Percentiles rank a stretch among this genome's conserved stretches.
Conservation (phyloP, 768 basidiomycete genomes). For the Naganishia vishniacii region DNA sequence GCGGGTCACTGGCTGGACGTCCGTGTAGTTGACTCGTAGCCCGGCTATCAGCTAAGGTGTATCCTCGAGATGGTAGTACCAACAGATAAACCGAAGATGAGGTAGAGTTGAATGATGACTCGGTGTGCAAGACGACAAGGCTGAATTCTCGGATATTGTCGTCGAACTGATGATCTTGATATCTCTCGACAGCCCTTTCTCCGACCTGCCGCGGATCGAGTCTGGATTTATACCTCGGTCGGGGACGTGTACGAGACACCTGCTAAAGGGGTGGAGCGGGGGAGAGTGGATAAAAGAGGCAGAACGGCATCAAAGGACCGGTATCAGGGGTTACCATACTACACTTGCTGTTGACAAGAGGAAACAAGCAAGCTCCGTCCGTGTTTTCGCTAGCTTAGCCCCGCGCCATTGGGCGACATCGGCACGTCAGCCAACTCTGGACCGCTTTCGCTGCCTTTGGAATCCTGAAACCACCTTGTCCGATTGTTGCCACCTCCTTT, state of each 20-base stretch:
- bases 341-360: background rate
- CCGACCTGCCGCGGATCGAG: background rate
- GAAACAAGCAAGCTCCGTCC: slow-evolving; percentile 7
- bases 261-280: slow-evolving; percentile 10
- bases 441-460: too few relatives aligned
- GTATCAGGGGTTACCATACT: background rate
- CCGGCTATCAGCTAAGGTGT: too few relatives aligned
- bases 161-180: background rate
- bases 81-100: too few relatives aligned
- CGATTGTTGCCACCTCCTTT: too few relatives aligned
- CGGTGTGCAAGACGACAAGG: slow-evolving; percentile 10
- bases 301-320: slow-evolving; percentile 8
- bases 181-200: background rate
- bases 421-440: too few relatives aligned
- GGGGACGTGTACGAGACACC: slow-evolving; percentile 3
- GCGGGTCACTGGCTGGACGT: too few relatives aligned
- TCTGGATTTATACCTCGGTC: slow-evolving; percentile 16
- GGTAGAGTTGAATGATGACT: background rate
- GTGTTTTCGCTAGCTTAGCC: slow-evolving; percentile 8
- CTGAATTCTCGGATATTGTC: background rate
- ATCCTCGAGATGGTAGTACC: too few relatives aligned
- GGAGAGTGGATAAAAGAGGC: slow-evolving; percentile 1
- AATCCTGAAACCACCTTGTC: too few relatives aligned
- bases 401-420: too few relatives aligned
- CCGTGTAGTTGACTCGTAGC: too few relatives aligned